These are phyloP conservation scores for Chenopodium formosanum DNA, from an alignment of 148 eudicot species.

Conservation along the genomic window DNA sequence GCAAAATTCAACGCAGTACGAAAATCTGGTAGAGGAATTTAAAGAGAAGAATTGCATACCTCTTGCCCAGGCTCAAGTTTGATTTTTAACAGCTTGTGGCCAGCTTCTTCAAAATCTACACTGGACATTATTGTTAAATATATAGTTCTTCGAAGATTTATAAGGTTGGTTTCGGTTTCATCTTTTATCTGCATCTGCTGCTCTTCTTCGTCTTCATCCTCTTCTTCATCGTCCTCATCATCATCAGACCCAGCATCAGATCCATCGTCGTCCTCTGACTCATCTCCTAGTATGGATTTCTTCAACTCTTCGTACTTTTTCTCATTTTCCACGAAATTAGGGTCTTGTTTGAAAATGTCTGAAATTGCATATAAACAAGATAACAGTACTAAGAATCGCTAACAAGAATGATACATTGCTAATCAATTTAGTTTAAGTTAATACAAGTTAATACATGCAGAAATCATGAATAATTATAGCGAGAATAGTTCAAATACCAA, in stretches of 20 bases:
- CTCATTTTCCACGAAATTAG: constrained; percentile 76
- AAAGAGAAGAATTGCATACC: constrained; percentile 37
- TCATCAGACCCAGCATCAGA: constrained; percentile 68
- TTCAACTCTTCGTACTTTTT: constrained; percentile 77
- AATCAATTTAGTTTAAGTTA: neutral
- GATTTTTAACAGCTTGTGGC: constrained; percentile 87
- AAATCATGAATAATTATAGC: neutral
- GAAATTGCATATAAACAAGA: constrained; percentile 22
- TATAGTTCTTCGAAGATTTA: constrained; percentile 91
- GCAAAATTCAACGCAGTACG: constrained; percentile 1
- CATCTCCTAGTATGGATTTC: constrained; percentile 81
- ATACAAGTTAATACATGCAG: constrained; percentile 5
- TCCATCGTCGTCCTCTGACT: constrained; percentile 76
- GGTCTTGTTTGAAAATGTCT: constrained; percentile 86
- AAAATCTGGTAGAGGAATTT: constrained; percentile 1
- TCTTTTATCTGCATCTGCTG: constrained; percentile 76
- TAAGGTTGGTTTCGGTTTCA: constrained; percentile 89
- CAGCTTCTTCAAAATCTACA: constrained; percentile 99
- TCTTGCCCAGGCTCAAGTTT: constrained; percentile 98
- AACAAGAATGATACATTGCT: neutral
- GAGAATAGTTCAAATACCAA: constrained; percentile 47
- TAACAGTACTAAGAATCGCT: neutral
- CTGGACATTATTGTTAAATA: constrained; percentile 97
- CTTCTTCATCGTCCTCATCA: constrained; percentile 73
- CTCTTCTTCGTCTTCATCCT: constrained; percentile 70